Conservation (phyloP, 2,329 filamentous ascomycete species). For the Hypoxylon sp. region DNA sequence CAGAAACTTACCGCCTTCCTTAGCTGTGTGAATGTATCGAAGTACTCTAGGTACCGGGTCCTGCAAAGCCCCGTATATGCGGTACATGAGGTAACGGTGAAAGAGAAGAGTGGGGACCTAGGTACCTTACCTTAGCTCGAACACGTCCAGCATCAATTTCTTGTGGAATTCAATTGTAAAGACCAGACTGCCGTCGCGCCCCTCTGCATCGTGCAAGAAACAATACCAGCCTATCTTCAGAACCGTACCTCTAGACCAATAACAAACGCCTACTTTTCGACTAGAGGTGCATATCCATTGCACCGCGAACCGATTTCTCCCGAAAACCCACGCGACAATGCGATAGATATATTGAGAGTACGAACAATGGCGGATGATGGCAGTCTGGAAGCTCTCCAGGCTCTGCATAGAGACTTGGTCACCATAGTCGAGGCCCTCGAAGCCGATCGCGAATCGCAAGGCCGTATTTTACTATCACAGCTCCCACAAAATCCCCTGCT, state of each 20-base stretch:
- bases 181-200: slow-evolving; percentile 20
- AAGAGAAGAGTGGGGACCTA: slow-evolving; percentile 32
- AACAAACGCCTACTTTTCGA: slow-evolving; percentile 1
- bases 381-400: slow-evolving; percentile 82
- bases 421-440: slow-evolving; percentile 79
- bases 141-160: slow-evolving; percentile 46
- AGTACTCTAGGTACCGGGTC: slow-evolving; percentile 1
- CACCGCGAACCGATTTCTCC: slow-evolving; percentile 30
- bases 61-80: slow-evolving; percentile 1
- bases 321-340: slow-evolving; percentile 56
- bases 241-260: slow-evolving; percentile 13
- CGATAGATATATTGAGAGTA: slow-evolving; percentile 59
- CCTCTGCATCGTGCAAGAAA: slow-evolving; percentile 23
- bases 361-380: slow-evolving; percentile 79
- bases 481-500: slow-evolving; percentile 60
- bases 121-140: slow-evolving; percentile 33
- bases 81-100: slow-evolving; percentile 17
- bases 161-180: slow-evolving; percentile 25
- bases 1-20: slow-evolving; percentile 34
- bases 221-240: slow-evolving; percentile 11
- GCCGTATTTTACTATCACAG: slow-evolving; percentile 61
- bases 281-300: slow-evolving; percentile 24
- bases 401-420: slow-evolving; percentile 87
- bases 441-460: slow-evolving; percentile 74
- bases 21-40: neutral